A percentile compares a stretch with the other conserved stretches of the same genome.
phyloP scores from a whole-genome alignment of 108 stramenopile species.

The Cyclostephanos invisitatus region DNA sequence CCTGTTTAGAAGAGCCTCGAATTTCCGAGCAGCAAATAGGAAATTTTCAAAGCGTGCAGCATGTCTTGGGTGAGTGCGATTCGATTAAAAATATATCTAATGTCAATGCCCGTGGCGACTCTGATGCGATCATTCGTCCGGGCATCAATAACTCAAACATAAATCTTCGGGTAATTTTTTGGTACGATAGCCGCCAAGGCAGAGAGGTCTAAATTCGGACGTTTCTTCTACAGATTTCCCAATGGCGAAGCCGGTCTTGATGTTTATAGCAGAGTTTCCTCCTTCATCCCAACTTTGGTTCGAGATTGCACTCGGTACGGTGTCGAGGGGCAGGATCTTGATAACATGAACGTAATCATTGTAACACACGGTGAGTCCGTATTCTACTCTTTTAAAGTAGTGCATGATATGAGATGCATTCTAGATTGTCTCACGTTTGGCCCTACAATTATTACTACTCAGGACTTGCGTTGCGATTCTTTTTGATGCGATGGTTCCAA shows the following conservation, averaged over 20 bases:
- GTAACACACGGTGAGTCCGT: conserved; percentile 70
- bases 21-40: conserved; percentile 84
- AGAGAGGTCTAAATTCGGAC: conserved; percentile 54
- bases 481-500: conserved; percentile 90
- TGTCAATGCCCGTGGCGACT: neutral
- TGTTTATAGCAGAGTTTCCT: conserved; percentile 57
- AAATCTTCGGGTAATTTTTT: neutral
- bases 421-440: neutral
- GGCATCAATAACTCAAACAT: neutral
- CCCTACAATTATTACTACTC: neutral
- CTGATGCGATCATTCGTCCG: neutral
- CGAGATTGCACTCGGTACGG: conserved; percentile 64
- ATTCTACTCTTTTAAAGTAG: neutral
- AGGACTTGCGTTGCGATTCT: conserved; percentile 68
- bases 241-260: conserved; percentile 62
- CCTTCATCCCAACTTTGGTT: conserved; percentile 73
- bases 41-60: conserved; percentile 70
- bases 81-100: neutral
- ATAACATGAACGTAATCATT: conserved; percentile 71
- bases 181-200: conserved; percentile 53
- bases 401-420: neutral
- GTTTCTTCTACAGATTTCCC: conserved; percentile 65
- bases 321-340: conserved; percentile 23
- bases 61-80: conserved; percentile 20
- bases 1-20: conserved; percentile 71